Base-by-base conservation (phyloP, 2,329 filamentous ascomycete genomes). In the Paecilomyces sp. region DNA sequence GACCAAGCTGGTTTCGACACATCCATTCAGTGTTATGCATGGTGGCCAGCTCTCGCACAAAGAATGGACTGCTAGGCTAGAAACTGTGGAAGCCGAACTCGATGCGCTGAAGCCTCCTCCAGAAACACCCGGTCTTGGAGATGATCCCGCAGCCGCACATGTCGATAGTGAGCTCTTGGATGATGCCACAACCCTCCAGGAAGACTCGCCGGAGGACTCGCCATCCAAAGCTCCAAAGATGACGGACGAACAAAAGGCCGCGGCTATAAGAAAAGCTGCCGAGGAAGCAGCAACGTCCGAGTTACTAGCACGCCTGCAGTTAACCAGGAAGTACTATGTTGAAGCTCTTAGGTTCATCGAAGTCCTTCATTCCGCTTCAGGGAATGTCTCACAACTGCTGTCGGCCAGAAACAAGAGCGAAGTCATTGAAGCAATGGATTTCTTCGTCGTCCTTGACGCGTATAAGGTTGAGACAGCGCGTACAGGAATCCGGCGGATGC, bases 381-480 rank as follows among this genome's bases (percentile, higher is more conserved):
- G 83, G 8, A 86, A 87, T 1, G 88, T 97, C 34, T 91, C 89
- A 63, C 93, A 97, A 74, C 82, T 99, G 18, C 83, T 99, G 3
- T 91, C 91, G 5, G 95, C 94, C 31, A 91, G 90, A 70, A 99
- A 99, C 80, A 99, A 99, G 82, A 96, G 91, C 67, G 94, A 99
- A 74, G 90, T 97, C 28, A 96, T 99, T 63, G 95, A 99, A 74
- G 94, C 95, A 15, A 99, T 99, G 87, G 94, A 99, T 72, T 99
- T 95, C 76, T 96, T 99, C 66, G 92, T 95, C 66, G 86, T 96
- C 53, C 89, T 94, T 53, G 92, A 99, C 73, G 93, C 92, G 5
- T 97, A 97, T 82, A 94, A 95, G 74, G 88, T 99, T 60, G 90
- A 97, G 73, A 91, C 94, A 66, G 92, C 95, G 70, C 92, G 96